phyloP scores from a whole-genome alignment of 179 eudicot genomes.

The Nepenthes alata region DNA sequence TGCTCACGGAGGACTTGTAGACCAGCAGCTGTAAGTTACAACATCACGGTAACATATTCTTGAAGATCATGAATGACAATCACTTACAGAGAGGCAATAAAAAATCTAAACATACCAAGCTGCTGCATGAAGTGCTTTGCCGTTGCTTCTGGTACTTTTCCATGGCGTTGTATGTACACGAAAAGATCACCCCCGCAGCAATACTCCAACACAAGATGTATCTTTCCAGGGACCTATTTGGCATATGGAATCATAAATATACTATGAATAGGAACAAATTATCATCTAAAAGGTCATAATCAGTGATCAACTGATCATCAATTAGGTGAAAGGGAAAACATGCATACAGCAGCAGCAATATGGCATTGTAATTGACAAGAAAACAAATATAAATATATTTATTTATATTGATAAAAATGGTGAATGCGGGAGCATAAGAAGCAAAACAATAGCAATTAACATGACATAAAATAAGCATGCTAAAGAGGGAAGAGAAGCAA shows the following conservation, averaged over 20 bases:
- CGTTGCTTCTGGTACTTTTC: constrained; percentile 70
- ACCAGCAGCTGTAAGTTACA: constrained; percentile 51
- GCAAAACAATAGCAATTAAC: too few relatives aligned
- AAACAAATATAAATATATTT: too few relatives aligned
- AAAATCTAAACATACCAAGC: constrained; percentile 41
- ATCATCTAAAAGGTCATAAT: neutral
- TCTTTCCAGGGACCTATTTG: constrained; percentile 69
- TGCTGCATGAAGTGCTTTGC: constrained; percentile 88
- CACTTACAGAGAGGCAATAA: neutral
- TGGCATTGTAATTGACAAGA: too few relatives aligned
- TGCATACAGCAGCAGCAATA: too few relatives aligned
- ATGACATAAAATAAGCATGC: too few relatives aligned
- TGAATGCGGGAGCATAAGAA: too few relatives aligned
- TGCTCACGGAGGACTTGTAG: constrained; percentile 61
- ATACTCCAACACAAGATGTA: constrained; percentile 80
- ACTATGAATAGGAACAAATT: too few relatives aligned
- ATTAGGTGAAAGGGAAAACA: too few relatives aligned
- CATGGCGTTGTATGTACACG: constrained; percentile 64
- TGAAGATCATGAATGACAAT: neutral
- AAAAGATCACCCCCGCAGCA: constrained; percentile 94
- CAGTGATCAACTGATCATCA: neutral
- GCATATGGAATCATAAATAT: constrained; percentile 3
- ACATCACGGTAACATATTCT: constrained; percentile 9
- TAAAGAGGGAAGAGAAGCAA: too few relatives aligned
- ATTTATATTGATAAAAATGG: too few relatives aligned